phyloP scores from a whole-genome alignment of 2,329 filamentous ascomycete genomes.

The Stagonosporopsis tanaceti region DNA sequence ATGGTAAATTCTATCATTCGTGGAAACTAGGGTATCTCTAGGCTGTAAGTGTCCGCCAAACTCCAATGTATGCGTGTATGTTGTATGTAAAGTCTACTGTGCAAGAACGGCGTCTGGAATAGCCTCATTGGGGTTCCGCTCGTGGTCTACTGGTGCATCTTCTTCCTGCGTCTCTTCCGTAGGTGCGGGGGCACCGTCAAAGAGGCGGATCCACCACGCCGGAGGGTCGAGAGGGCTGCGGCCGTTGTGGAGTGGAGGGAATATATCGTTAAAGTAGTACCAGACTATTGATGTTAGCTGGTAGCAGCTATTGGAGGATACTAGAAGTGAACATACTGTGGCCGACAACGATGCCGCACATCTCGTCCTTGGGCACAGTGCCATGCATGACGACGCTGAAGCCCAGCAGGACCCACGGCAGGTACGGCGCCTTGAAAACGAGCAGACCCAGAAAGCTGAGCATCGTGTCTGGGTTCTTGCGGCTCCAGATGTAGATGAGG shows the following conservation, averaged over 20 bases:
- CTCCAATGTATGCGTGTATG: slow-evolving; percentile 23
- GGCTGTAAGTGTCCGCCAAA: slow-evolving; percentile 31
- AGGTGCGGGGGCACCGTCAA: slow-evolving; percentile 61
- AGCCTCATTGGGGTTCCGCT: slow-evolving; percentile 20
- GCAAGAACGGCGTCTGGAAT: slow-evolving; percentile 21
- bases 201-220: slow-evolving; percentile 85
- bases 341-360: slow-evolving; percentile 92
- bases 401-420: slow-evolving; percentile 94
- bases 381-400: slow-evolving; percentile 94
- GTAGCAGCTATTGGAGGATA: neutral
- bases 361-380: slow-evolving; percentile 90
- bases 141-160: slow-evolving; percentile 10
- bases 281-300: slow-evolving; percentile 65
- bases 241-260: slow-evolving; percentile 86
- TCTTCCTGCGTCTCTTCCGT: slow-evolving; percentile 29
- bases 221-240: slow-evolving; percentile 89
- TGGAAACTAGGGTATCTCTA: slow-evolving; percentile 39
- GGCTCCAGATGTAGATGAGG: slow-evolving; percentile 96
- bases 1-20: slow-evolving; percentile 13
- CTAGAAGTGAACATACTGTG: slow-evolving; percentile 63
- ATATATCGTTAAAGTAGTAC: slow-evolving; percentile 98
- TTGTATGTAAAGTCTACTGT: slow-evolving; percentile 24
- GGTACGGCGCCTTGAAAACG: slow-evolving; percentile 90
- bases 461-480: slow-evolving; percentile 89
- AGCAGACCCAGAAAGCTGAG: slow-evolving; percentile 86